Conservation (phyloP, 2,329 filamentous ascomycete species). For the Calonectria ilicicola region DNA sequence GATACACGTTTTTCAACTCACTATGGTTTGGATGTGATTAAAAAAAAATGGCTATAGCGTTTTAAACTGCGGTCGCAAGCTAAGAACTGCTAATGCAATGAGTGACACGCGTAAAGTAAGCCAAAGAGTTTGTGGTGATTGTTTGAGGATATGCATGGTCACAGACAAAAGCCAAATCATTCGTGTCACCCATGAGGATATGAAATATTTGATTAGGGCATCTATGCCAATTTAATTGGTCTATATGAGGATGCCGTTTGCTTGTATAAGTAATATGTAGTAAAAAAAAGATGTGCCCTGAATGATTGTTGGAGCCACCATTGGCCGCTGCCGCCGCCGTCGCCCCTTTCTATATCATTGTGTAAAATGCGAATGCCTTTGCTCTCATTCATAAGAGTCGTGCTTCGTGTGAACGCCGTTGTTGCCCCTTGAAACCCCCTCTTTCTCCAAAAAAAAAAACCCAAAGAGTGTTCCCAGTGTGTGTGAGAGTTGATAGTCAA, state of each 20-base stretch:
- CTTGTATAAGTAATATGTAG: background rate
- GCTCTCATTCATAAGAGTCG: constrained; percentile 1
- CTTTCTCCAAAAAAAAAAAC: too few species aligned
- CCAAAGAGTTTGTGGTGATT: too few species aligned
- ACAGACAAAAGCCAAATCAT: too few species aligned
- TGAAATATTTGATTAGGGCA: background rate
- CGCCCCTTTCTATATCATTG: background rate
- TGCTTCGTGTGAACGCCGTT: background rate
- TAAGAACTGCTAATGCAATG: too few species aligned
- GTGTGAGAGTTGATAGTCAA: background rate
- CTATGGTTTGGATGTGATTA: too few species aligned
- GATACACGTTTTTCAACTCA: too few species aligned
- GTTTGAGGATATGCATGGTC: too few species aligned
- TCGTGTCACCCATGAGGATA: background rate
- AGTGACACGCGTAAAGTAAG: too few species aligned
- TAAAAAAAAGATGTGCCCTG: background rate
- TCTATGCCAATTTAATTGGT: background rate
- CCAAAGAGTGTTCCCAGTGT: background rate
- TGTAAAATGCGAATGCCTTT: background rate
- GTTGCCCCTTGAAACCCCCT: background rate
- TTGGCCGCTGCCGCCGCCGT: background rate
- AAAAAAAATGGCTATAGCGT: too few species aligned
- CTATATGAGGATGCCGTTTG: background rate
- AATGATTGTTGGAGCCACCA: background rate
- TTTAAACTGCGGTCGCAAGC: too few species aligned